Percentiles rank a stretch among this genome's conserved stretches.
Evolutionary conservation across 805 yeast species (phyloP).

Genomic region (Schizosaccharomyces lindneri): DNA sequence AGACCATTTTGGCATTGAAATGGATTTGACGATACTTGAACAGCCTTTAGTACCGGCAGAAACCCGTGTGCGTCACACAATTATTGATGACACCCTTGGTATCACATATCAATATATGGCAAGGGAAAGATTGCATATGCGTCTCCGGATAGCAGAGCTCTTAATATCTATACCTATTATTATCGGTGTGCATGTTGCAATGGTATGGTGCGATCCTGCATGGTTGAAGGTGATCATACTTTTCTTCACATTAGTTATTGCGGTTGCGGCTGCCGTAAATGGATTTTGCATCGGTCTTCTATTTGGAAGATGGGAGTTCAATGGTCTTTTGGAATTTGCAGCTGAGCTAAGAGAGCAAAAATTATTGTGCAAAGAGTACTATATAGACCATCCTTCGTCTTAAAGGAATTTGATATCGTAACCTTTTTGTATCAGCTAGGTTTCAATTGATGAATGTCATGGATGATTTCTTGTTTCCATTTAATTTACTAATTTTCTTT

Average conservation of each 20-base stretch:
- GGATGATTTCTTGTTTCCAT: no score
- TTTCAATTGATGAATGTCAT: no score
- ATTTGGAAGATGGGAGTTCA: constrained; percentile 55
- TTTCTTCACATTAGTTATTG: constrained; percentile 33
- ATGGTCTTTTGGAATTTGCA: constrained; percentile 53
- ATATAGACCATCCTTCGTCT: neutral
- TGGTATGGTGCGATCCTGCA: constrained; percentile 19
- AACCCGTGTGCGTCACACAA: constrained; percentile 3
- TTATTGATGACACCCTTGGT: neutral
- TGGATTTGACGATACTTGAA: constrained; percentile 8
- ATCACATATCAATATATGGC: constrained; percentile 24
- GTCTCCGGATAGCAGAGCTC: constrained; percentile 45
- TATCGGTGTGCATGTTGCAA: constrained; percentile 25
- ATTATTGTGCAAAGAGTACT: neutral
- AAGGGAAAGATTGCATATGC: constrained; percentile 33
- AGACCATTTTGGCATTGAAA: constrained; percentile 60
- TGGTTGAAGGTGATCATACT: constrained; percentile 22
- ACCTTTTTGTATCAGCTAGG: no score
- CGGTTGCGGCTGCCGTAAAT: constrained; percentile 34
- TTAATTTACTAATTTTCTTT: no score
- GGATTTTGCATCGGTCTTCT: constrained; percentile 57
- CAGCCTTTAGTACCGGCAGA: constrained; percentile 6
- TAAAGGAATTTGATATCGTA: no score
- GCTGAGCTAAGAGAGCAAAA: constrained; percentile 1
- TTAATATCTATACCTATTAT: constrained; percentile 26